Evolutionary conservation across 805 yeast species (phyloP), one percentile per base, ranked within the genome.

Genomic region (Hanseniaspora pseudoguilliermondii): DNA sequence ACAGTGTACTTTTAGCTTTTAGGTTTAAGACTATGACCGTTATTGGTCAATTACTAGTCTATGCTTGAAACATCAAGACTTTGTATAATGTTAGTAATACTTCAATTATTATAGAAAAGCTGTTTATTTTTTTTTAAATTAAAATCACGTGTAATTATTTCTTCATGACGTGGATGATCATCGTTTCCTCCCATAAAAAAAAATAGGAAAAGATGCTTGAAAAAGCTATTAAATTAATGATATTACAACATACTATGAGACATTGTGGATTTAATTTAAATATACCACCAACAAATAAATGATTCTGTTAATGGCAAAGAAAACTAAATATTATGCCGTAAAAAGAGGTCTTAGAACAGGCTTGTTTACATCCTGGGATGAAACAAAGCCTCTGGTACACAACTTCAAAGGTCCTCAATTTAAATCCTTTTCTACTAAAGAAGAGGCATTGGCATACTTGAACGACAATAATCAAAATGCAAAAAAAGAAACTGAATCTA

Each of bases 341-440:
- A 72, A 68, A 32, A 69, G 66, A 5, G 87, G 88, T 1, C 69
- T 80, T 18, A 56, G 58, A 2, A 62, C 69, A 1, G 95, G 95
- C 0, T 71, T 87, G 0, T 87, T 69, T 66, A 60, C 56, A 8
- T 66, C 66, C 20, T 88, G 96, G 96, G 64, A 65, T 1, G 79
- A 74, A 5, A 80, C 83, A 57, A 70, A 75, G 54, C 59, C 60
- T 0, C 77, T 79, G 47, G 84, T 82, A 0, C 60, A 62, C 7
- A 87, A 90, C 0, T 82, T 65, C 60, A 57, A 75, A 3, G 79
- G 80, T 2, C 84, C 88, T 7, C 62, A 64, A 15, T 82, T 64
- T 67, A 84, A 82, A 66, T 76, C 76, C 60, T 86, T 86, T 63
- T 59, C 63, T 11, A 66, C 77, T 1, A 54, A 29, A 0, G 60